Conservation (phyloP, 208 protist genomes). For the Tritrichomonas musculus region DNA sequence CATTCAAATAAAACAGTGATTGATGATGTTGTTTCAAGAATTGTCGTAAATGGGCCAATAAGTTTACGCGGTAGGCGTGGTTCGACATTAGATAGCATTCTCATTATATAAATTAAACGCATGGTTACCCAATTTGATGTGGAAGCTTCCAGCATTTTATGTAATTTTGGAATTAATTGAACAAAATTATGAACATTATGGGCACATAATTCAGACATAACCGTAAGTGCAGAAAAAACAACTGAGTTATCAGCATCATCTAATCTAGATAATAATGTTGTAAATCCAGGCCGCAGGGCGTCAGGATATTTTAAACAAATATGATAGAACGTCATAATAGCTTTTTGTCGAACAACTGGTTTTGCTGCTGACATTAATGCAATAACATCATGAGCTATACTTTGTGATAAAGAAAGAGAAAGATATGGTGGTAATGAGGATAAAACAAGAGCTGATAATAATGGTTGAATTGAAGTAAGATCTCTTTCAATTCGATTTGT, state of each 20-base stretch:
- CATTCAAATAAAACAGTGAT: constrained; percentile 25
- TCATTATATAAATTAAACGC: not conserved
- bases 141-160: not conserved
- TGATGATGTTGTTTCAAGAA: not conserved
- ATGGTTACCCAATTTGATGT: not conserved
- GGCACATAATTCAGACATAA: not conserved
- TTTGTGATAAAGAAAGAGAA: not conserved
- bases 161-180: not conserved
- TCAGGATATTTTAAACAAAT: not conserved
- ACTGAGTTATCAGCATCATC: not conserved
- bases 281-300: not conserved
- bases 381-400: not conserved
- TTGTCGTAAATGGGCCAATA: not conserved
- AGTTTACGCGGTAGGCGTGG: not conserved
- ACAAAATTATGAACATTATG: not conserved
- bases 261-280: not conserved
- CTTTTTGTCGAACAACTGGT: not conserved
- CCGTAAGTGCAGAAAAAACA: not conserved
- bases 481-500: not conserved
- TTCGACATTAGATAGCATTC: not conserved
- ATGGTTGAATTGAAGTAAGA: not conserved
- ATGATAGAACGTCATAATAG: not conserved
- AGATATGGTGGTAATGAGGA: not conserved
- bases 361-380: not conserved
- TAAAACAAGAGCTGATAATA: not conserved